Conservation (phyloP, 2,329 filamentous ascomycete genomes). For the Aotearoamyces nothofagi region DNA sequence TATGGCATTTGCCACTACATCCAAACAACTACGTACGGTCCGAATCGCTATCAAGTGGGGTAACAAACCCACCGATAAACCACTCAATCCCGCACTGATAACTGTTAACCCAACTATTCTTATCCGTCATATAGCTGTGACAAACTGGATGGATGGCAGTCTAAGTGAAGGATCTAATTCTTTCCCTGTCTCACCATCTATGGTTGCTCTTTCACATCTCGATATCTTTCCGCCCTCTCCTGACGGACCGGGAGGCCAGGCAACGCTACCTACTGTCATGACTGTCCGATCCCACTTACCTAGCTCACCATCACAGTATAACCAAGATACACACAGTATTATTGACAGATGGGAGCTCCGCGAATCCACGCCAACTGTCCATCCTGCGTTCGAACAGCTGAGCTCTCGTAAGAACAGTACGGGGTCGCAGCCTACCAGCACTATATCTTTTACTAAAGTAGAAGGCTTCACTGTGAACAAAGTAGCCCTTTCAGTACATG, state of each 20-base stretch:
- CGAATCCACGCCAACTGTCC: conserved; percentile 48
- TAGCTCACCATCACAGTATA: conserved; percentile 36
- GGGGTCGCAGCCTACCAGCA: conserved; percentile 18
- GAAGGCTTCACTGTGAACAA: conserved; percentile 57
- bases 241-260: conserved; percentile 26
- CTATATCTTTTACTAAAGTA: conserved; percentile 40
- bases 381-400: conserved; percentile 66
- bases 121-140: conserved; percentile 39
- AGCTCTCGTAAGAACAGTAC: conserved; percentile 45
- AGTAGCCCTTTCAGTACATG: conserved; percentile 51
- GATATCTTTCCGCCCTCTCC: conserved; percentile 55
- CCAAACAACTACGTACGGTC: conserved; percentile 59
- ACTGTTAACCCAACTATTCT: conserved; percentile 35
- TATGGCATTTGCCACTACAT: conserved; percentile 52
- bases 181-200: conserved; percentile 31
- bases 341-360: conserved; percentile 71
- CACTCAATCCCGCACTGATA: conserved; percentile 28
- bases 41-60: conserved; percentile 65
- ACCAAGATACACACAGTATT: conserved; percentile 54
- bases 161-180: conserved; percentile 13
- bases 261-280: conserved; percentile 45
- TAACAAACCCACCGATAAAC: conserved; percentile 37
- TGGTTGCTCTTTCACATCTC: conserved; percentile 56
- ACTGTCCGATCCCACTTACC: conserved; percentile 54
- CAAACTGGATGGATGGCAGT: conserved; percentile 29